These are phyloP conservation scores for Paralagenidium karlingii DNA, from an alignment of 352 stramenopile genomes.

Conservation along the genomic window DNA sequence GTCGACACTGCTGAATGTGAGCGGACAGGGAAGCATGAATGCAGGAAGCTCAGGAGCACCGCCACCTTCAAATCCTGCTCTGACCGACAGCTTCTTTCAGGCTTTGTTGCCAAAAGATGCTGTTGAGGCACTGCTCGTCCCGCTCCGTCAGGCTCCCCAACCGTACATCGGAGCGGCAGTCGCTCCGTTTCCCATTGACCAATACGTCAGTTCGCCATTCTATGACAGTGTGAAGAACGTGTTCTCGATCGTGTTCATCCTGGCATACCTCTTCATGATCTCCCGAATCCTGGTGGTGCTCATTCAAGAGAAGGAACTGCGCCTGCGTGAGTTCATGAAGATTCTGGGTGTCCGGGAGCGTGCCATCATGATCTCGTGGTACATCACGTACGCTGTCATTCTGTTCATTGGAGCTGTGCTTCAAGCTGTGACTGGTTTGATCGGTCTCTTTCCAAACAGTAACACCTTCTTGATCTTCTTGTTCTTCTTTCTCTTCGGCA, in stretches of 20 bases:
- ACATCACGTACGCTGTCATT: slow-evolving; percentile 78
- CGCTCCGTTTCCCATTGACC: slow-evolving; percentile 39
- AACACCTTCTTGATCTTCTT: slow-evolving; percentile 28
- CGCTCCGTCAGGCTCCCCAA: slow-evolving; percentile 45
- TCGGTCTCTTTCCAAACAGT: slow-evolving; percentile 38
- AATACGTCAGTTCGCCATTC: slow-evolving; percentile 44
- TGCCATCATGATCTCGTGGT: slow-evolving; percentile 52
- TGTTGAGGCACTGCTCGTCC: slow-evolving; percentile 21
- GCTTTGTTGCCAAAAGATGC: no score
- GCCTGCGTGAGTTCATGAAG: slow-evolving; percentile 87
- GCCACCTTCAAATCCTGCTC: no score
- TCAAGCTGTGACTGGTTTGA: slow-evolving; percentile 33
- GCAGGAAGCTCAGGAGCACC: no score
- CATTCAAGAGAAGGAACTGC: slow-evolving; percentile 88
- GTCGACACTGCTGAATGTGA: no score
- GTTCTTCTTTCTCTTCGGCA: slow-evolving; percentile 67
- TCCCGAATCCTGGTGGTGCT: slow-evolving; percentile 78
- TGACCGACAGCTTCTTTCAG: no score
- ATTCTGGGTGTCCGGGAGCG: slow-evolving; percentile 84
- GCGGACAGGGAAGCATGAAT: no score
- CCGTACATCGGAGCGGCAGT: slow-evolving; percentile 27
- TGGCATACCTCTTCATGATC: slow-evolving; percentile 85
- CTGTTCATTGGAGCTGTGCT: slow-evolving; percentile 50
- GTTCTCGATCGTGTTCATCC: slow-evolving; percentile 84
- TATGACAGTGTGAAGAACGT: slow-evolving; percentile 57